Percentiles rank a stretch among this genome's conserved stretches.
Conservation (phyloP, 306 rosid genomes). For the Prosopis cineraria region DNA sequence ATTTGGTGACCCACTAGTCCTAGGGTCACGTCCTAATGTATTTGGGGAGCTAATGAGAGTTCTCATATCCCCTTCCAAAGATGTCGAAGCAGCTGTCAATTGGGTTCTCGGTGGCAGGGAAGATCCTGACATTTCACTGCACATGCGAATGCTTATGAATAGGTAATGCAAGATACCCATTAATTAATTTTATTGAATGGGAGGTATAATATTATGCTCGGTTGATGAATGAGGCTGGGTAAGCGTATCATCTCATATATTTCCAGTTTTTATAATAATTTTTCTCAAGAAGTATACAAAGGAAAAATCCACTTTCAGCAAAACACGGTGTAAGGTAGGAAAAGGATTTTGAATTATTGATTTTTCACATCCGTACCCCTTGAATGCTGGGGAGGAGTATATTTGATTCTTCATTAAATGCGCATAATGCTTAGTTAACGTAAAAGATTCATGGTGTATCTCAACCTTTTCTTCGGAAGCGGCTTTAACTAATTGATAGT, state of each 20-base stretch:
- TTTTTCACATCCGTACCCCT: background rate
- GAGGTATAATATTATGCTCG: constrained; percentile 17
- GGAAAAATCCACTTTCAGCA: background rate
- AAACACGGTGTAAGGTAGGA: background rate
- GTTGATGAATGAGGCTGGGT: constrained; percentile 23
- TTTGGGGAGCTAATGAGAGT: constrained; percentile 94
- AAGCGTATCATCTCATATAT: constrained; percentile 1
- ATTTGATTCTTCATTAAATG: background rate
- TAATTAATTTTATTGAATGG: constrained; percentile 17
- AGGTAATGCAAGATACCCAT: constrained; percentile 46
- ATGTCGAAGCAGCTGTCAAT: constrained; percentile 76
- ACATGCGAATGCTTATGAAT: constrained; percentile 96
- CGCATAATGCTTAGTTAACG: background rate
- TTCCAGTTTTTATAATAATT: background rate
- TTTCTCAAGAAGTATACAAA: background rate
- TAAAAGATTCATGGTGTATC: background rate
- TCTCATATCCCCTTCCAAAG: constrained; percentile 83
- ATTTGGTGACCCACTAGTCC: constrained; percentile 61
- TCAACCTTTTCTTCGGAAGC: background rate
- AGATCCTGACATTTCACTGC: constrained; percentile 89
- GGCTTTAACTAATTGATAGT: constrained; percentile 29
- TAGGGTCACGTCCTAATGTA: constrained; percentile 76
- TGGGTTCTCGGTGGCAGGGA: constrained; percentile 72
- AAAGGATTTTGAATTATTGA: background rate
- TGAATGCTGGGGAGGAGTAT: background rate